Evolutionary conservation across 148 eudicot genomes (phyloP).

Genomic region (Polygonum maritimum): DNA sequence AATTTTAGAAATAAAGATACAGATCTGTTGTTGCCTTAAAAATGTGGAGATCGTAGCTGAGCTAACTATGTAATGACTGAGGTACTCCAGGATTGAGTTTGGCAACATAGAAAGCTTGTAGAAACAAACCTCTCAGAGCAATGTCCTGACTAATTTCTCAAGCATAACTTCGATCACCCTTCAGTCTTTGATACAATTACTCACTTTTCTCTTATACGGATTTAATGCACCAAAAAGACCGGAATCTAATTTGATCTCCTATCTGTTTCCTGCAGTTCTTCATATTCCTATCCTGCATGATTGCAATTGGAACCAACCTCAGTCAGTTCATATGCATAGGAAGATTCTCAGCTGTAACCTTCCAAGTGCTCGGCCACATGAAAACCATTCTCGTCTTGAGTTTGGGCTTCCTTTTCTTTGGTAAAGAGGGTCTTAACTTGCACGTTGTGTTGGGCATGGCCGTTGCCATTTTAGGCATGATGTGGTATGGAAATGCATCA

Average conservation of each 20-base stretch:
- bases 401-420: constrained; percentile 42
- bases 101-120: neutral
- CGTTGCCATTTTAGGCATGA: constrained; percentile 43
- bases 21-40: neutral
- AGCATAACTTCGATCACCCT: neutral
- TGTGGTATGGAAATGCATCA: constrained; percentile 48
- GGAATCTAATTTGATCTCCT: neutral
- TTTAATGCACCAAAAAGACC: neutral
- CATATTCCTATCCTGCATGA: constrained; percentile 34
- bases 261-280: constrained; percentile 31
- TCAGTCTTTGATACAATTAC: neutral
- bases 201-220: too few species aligned
- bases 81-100: neutral
- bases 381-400: constrained; percentile 43
- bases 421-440: constrained; percentile 44
- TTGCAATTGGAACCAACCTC: constrained; percentile 47
- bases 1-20: neutral
- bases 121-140: neutral
- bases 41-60: neutral
- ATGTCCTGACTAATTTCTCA: neutral
- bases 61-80: neutral
- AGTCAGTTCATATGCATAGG: constrained; percentile 65
- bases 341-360: constrained; percentile 47
- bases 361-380: constrained; percentile 57
- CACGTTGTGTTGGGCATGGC: constrained; percentile 39